Base-by-base conservation (phyloP, 108 stramenopile species). In the Nannochloropsis oceanica region DNA sequence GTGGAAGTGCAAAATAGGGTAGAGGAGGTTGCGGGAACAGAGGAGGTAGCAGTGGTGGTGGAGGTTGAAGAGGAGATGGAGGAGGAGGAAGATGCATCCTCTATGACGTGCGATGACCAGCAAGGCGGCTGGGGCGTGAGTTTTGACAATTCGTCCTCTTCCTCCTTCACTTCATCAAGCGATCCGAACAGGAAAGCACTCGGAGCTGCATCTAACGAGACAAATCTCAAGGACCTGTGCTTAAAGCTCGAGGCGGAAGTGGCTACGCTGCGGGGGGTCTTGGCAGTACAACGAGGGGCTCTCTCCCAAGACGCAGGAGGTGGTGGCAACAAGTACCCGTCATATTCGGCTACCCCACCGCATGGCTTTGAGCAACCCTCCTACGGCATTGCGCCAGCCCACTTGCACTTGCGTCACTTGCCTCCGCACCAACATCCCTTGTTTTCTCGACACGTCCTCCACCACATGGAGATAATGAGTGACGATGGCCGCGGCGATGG, bases 231-330 rank as follows among this genome's bases (percentile, higher is more conserved):
- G 20, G 88, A 89, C 82, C 82, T 85, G 83, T 89, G 88, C 85
- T 46, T 89, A 50, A 42, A 82, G 44, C 80, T 89, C 26, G 88
- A 89, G 43, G 85, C 88, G 14, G 88, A 89, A n/a, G 88, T 86
- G 18, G 85, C 85, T 34, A 84, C 44, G 82, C 82, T 88, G 12
- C 25, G 88, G 9, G 85, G 85, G 26, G 80, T 88, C 27, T 44
- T 88, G 43, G 88, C 88, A 25, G 44, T 10, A n/a, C 59, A 73
- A n/a, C 18, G 59, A 73, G 59, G n/a, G 59, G 59, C 59, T 9
- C 18, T 73, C n/a, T 73, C 59, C 9, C n/a, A 18, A 73, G 34
- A 34, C 1, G 34, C 34, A 34, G 34, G 34, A 34, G 59, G 59
- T 7, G n/a, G 59, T n/a, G 59, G 59, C n/a, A 73, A 73, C n/a